A percentile compares a stretch with the other conserved stretches of the same genome.
These are phyloP conservation scores for Mycena maculata DNA, from an alignment of 768 basidiomycete species.

Conservation along the genomic window DNA sequence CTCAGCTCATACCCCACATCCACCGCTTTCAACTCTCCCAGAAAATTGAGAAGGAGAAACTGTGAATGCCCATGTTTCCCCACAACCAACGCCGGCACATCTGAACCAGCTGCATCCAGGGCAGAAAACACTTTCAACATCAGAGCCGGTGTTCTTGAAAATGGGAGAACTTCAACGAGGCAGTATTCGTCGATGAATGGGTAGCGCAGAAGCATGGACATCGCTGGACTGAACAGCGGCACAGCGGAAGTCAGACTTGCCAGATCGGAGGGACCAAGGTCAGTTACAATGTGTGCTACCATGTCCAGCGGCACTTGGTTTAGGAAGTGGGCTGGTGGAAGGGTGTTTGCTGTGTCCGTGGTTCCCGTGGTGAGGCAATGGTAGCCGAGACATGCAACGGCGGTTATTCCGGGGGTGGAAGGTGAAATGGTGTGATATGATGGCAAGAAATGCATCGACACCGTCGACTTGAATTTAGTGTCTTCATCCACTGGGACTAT, in stretches of 20 bases:
- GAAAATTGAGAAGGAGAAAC: too few relatives aligned
- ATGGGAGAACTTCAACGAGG: background rate
- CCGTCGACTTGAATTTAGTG: constrained; percentile 16
- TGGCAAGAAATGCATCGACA: constrained; percentile 37
- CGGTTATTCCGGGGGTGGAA: constrained; percentile 32
- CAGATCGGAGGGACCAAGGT: constrained; percentile 4
- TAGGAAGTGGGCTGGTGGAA: constrained; percentile 15
- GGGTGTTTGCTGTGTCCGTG: background rate
- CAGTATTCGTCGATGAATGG: constrained; percentile 19
- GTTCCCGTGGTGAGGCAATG: background rate
- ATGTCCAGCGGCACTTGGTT: constrained; percentile 14
- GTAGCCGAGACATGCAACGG: constrained; percentile 25
- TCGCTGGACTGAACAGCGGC: background rate
- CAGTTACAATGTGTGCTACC: background rate
- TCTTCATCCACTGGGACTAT: constrained; percentile 28
- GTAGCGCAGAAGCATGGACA: constrained; percentile 4
- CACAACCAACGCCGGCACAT: background rate
- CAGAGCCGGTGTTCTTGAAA: background rate
- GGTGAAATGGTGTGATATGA: constrained; percentile 25
- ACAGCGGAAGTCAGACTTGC: background rate
- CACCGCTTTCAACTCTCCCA: too few relatives aligned
- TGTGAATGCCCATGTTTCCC: background rate
- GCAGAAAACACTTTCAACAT: background rate
- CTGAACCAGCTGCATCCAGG: background rate
- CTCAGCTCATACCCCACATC: too few relatives aligned